These are phyloP conservation scores for Boletus semigastroideus DNA, from an alignment of 1,284 basidiomycete genomes.

Conservation along the genomic window DNA sequence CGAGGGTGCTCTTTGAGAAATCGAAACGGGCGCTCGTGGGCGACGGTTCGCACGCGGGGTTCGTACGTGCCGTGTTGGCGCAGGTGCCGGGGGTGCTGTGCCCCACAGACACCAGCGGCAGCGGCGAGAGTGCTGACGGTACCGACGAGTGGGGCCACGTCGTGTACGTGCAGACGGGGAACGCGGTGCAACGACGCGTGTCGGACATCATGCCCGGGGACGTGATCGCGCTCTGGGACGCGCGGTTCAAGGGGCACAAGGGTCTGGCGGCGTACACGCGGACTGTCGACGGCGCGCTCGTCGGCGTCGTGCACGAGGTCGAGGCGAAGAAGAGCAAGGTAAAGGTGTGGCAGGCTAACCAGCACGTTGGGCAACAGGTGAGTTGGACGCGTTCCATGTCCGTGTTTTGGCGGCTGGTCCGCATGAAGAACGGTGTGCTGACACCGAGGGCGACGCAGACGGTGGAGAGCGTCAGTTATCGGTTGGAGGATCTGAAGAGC, in stretches of 20 bases:
- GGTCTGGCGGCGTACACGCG: slow-evolving; percentile 72
- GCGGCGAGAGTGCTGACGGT: slow-evolving; percentile 10
- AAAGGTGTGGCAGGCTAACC: slow-evolving; percentile 77
- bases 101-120: not conserved
- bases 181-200: slow-evolving; percentile 64
- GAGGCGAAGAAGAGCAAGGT: slow-evolving; percentile 87
- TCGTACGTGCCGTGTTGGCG: slow-evolving; percentile 64
- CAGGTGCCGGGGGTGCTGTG: slow-evolving; percentile 50
- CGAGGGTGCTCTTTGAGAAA: slow-evolving; percentile 66
- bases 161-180: slow-evolving; percentile 71
- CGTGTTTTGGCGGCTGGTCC: slow-evolving; percentile 33
- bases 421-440: slow-evolving; percentile 30
- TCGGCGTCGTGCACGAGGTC: slow-evolving; percentile 79
- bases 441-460: slow-evolving; percentile 42
- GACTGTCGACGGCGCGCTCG: slow-evolving; percentile 56
- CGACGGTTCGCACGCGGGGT: slow-evolving; percentile 80
- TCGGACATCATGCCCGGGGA: slow-evolving; percentile 89
- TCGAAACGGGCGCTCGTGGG: slow-evolving; percentile 76
- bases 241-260: slow-evolving; percentile 87
- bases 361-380: slow-evolving; percentile 74
- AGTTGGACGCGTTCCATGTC: slow-evolving; percentile 21
- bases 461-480: slow-evolving; percentile 80
- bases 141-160: slow-evolving; percentile 63
- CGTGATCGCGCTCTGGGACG: slow-evolving; percentile 72
- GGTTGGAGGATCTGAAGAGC: slow-evolving; percentile 86